Conservation (phyloP, 202 grass and related monocot genomes). For the Zizania palustris region DNA sequence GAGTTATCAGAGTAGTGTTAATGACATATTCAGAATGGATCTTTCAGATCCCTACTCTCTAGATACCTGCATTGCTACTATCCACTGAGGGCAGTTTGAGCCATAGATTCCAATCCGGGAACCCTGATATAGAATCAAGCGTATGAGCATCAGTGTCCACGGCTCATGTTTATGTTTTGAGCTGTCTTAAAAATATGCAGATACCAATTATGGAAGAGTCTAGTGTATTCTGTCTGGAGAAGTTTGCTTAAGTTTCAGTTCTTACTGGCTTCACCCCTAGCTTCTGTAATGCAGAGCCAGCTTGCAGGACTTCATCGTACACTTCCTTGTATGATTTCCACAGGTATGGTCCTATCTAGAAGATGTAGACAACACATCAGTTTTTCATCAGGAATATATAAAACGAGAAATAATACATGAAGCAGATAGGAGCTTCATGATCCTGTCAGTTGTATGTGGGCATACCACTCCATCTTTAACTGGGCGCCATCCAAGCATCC, state of each 20-base stretch:
- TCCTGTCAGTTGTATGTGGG: conserved; percentile 15
- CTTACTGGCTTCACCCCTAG: conserved; percentile 74
- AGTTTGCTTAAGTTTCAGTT: conserved; percentile 8
- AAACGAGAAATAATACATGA: conserved; percentile 4
- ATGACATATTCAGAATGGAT: background rate
- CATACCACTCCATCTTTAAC: conserved; percentile 75
- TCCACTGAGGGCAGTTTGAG: conserved; percentile 95
- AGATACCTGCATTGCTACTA: conserved; percentile 86
- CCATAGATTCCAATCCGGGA: conserved; percentile 84
- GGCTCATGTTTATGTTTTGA: conserved; percentile 12
- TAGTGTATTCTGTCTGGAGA: conserved; percentile 7
- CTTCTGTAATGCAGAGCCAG: conserved; percentile 65
- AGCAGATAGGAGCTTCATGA: conserved; percentile 9
- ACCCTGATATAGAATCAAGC: conserved; percentile 52
- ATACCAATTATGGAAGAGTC: conserved; percentile 15
- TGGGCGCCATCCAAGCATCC: conserved; percentile 96
- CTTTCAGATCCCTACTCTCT: conserved; percentile 2
- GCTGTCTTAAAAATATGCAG: background rate
- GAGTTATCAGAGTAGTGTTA: conserved; percentile 26
- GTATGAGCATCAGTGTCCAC: conserved; percentile 22
- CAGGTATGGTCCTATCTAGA: conserved; percentile 75
- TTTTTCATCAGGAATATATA: conserved; percentile 28
- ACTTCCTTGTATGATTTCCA: conserved; percentile 97
- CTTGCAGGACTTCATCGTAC: conserved; percentile 85
- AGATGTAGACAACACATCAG: conserved; percentile 20